A percentile compares a stretch with the other conserved stretches of the same genome.
Evolutionary conservation across 306 rosid genomes (phyloP).

Genomic region (Sechiopsis laciniata): DNA sequence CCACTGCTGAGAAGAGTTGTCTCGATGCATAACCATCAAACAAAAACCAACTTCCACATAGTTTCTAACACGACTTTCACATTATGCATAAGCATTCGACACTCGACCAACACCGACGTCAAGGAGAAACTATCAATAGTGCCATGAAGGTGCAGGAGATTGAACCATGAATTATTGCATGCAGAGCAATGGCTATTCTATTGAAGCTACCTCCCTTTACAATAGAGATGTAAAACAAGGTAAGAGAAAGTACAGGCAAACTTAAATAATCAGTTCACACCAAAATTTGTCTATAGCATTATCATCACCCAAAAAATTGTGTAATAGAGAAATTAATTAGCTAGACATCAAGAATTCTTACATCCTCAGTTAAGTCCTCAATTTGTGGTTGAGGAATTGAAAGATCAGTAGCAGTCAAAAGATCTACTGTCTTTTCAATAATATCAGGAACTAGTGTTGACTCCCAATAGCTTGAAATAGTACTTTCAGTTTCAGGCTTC

Average conservation of each 20-base stretch:
- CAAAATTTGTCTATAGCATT: constrained; percentile 9
- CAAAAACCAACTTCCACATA: too few species aligned
- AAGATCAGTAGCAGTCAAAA: constrained; percentile 57
- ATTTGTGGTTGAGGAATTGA: constrained; percentile 51
- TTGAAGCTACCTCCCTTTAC: background rate
- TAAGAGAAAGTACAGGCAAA: background rate
- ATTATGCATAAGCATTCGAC: too few species aligned
- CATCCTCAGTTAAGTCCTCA: constrained; percentile 61
- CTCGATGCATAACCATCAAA: too few species aligned
- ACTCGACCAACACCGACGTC: too few species aligned
- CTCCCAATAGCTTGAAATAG: constrained; percentile 67
- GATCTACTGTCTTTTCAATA: constrained; percentile 71
- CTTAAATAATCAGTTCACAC: background rate
- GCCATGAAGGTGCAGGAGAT: background rate
- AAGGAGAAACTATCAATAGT: background rate
- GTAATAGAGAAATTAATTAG: constrained; percentile 8
- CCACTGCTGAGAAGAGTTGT: too few species aligned
- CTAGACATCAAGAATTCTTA: constrained; percentile 37
- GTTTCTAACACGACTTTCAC: too few species aligned
- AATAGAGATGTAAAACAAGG: background rate
- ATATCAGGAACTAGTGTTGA: constrained; percentile 58
- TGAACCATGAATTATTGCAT: background rate
- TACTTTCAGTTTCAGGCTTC: constrained; percentile 59
- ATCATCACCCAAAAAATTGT: background rate
- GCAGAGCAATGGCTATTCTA: background rate